Base-by-base conservation (phyloP, 805 yeast species). In the Lipomyces starkeyi region DNA sequence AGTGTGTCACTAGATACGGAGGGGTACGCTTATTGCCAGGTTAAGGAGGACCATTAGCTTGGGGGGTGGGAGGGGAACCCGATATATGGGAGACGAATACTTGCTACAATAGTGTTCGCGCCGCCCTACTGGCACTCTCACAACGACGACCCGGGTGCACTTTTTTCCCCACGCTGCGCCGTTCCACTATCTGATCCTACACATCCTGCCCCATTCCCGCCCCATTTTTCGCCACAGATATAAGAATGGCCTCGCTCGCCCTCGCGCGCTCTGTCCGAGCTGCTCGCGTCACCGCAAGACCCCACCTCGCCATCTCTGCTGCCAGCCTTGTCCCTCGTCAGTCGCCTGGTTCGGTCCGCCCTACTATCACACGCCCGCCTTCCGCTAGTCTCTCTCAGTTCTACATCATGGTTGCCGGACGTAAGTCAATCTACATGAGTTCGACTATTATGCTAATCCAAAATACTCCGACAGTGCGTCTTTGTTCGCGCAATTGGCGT, bases 351-450 rank as follows among this genome's bases (percentile, higher is more conserved):
- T 11, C n/a, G 8, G 29, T 60, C 62, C 49, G 49, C 9, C 49
- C 22, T 22, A 53, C 56, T 53, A 22, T 53, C 34, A 17, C 34
- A 22, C 9, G 34, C n/a, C 17, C 56, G 13, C n/a, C 9, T 5
- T n/a, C 8, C 32, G 27, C 56, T 22, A 25, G 20, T 32, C 49
- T 32, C 20, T 25, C 27, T 4, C 17, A 57, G 14, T 57, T 32
- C 29, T 6, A n/a, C 60, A 29, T 57, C 60, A 57, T 57, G 60
- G 60, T 4, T 57, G 56, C 13, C 29, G 49, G 60, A 57, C 22
- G 60, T 57, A 27, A 55, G 58, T 55, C n/a, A 55, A 55, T 55
- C 20, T 55, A 5, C 58, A 7, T 55, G n/a, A 17, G 35, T 55
- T 43, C 22, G 22, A 43, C 22, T 43, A 37, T 17, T 43, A 4